Base-by-base conservation (phyloP, 2,329 filamentous ascomycete genomes). In the Gaeumannomyces sp. region DNA sequence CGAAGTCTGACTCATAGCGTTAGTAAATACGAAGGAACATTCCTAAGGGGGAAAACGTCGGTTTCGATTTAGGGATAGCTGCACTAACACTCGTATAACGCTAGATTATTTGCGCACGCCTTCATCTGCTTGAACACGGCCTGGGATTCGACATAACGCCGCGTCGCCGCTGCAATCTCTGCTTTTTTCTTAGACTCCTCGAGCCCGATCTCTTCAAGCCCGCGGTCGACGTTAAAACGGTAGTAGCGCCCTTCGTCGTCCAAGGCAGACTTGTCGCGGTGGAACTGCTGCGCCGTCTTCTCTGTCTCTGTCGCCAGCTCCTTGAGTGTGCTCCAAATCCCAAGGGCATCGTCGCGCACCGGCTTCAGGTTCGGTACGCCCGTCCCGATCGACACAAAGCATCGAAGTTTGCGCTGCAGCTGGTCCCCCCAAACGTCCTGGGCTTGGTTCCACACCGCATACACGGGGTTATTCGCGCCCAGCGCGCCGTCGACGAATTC, bases 381-480 rank as follows among this genome's bases (percentile, higher is more conserved):
- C 14, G 76, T 79, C 2, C 78, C 78, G 53, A 80, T 75, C 0
- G 75, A 78, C 0, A 80, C 72, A 33, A 80, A 66, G 67, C 73
- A 78, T 62, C 72, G 70, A 14, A 79, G 66, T 29, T 67, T 71
- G 4, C 63, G 67, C 63, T 73, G 71, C 29, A 76, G 68, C 50
- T 70, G 65, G 19, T 70, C 66, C 56, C 70, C 70, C 73, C 73
- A 80, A 6, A 78, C 66, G 28, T 75, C 70, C 59, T 71, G 67
- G 4, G 76, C 78, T 68, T 81, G 72, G 29, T 72, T 72, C 75
- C 74, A 78, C 7, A 81, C 66, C 45, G 75, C 68, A 8, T 70
- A 66, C n/a, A 80, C 71, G 1, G 79, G 80, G 67, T 82, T 82
- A 70, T 82, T 82, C 0, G 67, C 68, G 2, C 75, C 73, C 5